Base-by-base conservation (phyloP, 1,139 yeast genomes). In the Trichomonascaceae sp. region DNA sequence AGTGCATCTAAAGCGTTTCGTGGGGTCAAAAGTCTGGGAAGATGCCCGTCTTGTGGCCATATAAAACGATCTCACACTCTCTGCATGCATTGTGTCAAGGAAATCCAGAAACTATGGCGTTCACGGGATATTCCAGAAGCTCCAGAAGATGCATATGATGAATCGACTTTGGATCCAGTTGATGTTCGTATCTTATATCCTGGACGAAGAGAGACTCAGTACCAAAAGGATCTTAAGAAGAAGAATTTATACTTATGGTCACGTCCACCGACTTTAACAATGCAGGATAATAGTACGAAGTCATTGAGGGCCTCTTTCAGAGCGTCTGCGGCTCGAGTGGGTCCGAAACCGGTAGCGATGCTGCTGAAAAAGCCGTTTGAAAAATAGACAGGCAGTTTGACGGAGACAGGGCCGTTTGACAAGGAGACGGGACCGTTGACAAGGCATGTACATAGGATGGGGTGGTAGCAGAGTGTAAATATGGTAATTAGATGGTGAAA, bases 41-140 rank as follows among this genome's bases (percentile, higher is more conserved):
- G 96, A 68, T 93, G 99, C 70, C 96, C 98, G 3, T 86, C 96
- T 0, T 93, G 99, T 73, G 99, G 99, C 46, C 87, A 87, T 60
- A 86, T 83, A 62, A 91, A 91, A 72, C 79, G 97, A 66, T 83
- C 95, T 1, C 96, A 91, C 70, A 83, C 90, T 55, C 78, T 91
- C 69, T 91, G 99, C 72, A 89, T 89, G 96, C 81, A 87, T 67
- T 91, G 99, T 72, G 91, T 89, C 58, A 82, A 80, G 44, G 93
- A 89, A 68, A 86, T 91, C 64, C 84, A 82, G 67, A 74, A 79
- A 53, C 77, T 87, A 53, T 87, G 96, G 85, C 84, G 81, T 63
- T 52, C 49, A 22, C 52, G 55, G n/a, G 57, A 48, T 17, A 54
- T 59, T 3, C 55, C 55, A 20, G 52, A 51, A 41, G 53, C 53